Percentiles rank a stretch among this genome's conserved stretches.
phyloP scores from a whole-genome alignment of 2,329 filamentous ascomycete species.

The Fusarium pseudoanthophilum region DNA sequence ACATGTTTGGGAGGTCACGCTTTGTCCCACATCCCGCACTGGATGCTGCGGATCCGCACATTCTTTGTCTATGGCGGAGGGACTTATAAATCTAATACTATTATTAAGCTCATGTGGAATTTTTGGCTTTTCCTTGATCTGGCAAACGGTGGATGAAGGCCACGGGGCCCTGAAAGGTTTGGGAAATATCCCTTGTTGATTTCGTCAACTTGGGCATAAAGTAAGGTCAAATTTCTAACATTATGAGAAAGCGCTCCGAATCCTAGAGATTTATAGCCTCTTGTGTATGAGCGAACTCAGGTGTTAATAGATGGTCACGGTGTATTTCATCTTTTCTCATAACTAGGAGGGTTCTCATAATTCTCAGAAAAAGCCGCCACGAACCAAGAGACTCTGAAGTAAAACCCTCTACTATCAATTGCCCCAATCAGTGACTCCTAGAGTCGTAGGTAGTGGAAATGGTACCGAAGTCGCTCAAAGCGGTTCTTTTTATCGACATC shows the following conservation, averaged over 20 bases:
- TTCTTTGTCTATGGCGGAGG: not conserved
- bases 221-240: not conserved
- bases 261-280: not conserved
- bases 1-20: slow-evolving; percentile 12
- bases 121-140: not conserved
- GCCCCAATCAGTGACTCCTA: not conserved
- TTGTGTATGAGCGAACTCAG: no score
- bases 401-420: not conserved
- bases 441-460: not conserved
- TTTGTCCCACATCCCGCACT: slow-evolving; percentile 9
- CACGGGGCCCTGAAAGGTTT: not conserved
- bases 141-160: not conserved
- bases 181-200: no score
- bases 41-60: slow-evolving; percentile 30
- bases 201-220: not conserved
- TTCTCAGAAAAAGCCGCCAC: not conserved
- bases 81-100: not conserved
- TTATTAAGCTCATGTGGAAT: not conserved
- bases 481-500: not conserved
- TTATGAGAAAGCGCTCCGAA: not conserved
- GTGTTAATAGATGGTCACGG: not conserved
- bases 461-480: not conserved
- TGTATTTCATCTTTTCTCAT: not conserved
- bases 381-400: not conserved
- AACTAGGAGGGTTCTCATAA: not conserved